Base-by-base conservation (phyloP, 306 rosid species). In the Lathyrus oleraceus region DNA sequence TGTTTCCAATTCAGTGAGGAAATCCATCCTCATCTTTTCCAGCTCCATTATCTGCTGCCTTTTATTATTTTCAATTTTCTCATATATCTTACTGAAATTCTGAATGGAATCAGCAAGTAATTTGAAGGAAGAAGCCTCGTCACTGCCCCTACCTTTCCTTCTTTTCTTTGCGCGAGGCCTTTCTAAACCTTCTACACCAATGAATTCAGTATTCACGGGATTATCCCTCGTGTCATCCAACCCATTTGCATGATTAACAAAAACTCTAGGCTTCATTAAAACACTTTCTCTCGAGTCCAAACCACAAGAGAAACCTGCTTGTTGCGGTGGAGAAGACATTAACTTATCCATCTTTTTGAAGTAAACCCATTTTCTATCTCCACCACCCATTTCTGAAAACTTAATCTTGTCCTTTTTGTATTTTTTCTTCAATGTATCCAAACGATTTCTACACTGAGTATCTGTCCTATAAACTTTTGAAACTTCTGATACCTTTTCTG, bases 21-120 rank as follows among this genome's bases (percentile, higher is more conserved):
- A 83, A 61, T 88, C 88, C 96, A 88, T 86, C 80, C 96, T 85
- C 98, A 90, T 88, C 84, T 82, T 92, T 81, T 92, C 98, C 16
- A 92, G 81, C 72, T 89, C 96, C 49, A 74, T 30, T 88, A 92
- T 83, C 77, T 88, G 91, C 84, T 85, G 81, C 74, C 93, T 86
- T 78, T 81, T 89, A 58, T 78, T 84, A 21, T 68, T 81, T 67
- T 92, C 98, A 35, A 86, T 81, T 72, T 87, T 89, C 84, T 88
- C 98, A 58, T 92, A 88, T 73, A 88, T 88, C 75, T 85, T 84
- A 11, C 93, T 73, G 82, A 89, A 85, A 59, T 86, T 89, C 51
- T 81, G 83, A 63, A 92, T 86, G 60, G 96, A 86, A 69, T 87
- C 81, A 1, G 96, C 98, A 44, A 90, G 85, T 83, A 92, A 80